phyloP scores from a whole-genome alignment of 2,329 filamentous ascomycete species.

The Scytalidium sp. region DNA sequence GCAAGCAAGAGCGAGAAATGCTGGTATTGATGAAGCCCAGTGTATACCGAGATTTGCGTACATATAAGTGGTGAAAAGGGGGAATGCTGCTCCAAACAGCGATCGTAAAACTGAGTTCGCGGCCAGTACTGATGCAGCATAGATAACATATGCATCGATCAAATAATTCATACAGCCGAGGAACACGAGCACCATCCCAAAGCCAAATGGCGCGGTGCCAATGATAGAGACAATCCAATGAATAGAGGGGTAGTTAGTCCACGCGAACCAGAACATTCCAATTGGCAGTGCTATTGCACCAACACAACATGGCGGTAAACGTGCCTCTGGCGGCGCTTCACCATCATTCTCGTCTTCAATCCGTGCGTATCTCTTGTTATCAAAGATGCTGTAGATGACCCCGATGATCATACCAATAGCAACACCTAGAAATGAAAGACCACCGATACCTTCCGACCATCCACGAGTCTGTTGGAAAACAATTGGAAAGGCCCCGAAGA shows the following conservation, averaged over 20 bases:
- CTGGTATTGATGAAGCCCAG: slow-evolving; percentile 72
- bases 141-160: slow-evolving; percentile 64
- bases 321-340: slow-evolving; percentile 61
- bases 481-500: slow-evolving; percentile 84
- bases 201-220: slow-evolving; percentile 34
- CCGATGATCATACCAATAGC: slow-evolving; percentile 62
- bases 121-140: slow-evolving; percentile 71
- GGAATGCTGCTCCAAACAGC: slow-evolving; percentile 69
- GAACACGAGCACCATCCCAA: slow-evolving; percentile 58
- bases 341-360: slow-evolving; percentile 30
- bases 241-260: slow-evolving; percentile 55
- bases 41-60: slow-evolving; percentile 61
- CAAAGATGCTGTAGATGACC: slow-evolving; percentile 29
- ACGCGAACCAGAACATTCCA: slow-evolving; percentile 56
- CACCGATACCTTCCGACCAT: slow-evolving; percentile 73
- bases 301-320: slow-evolving; percentile 58
- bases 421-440: slow-evolving; percentile 70
- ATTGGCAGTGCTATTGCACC: slow-evolving; percentile 60
- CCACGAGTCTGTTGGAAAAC: slow-evolving; percentile 71
- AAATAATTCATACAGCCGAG: slow-evolving; percentile 63
- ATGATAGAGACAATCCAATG: slow-evolving; percentile 53
- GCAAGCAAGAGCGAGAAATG: no score
- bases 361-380: neutral
- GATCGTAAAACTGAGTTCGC: slow-evolving; percentile 71
- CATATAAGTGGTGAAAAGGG: slow-evolving; percentile 62